These are phyloP conservation scores for Plasmodium inui DNA, from an alignment of 169 alveolate species.

Conservation along the genomic window DNA sequence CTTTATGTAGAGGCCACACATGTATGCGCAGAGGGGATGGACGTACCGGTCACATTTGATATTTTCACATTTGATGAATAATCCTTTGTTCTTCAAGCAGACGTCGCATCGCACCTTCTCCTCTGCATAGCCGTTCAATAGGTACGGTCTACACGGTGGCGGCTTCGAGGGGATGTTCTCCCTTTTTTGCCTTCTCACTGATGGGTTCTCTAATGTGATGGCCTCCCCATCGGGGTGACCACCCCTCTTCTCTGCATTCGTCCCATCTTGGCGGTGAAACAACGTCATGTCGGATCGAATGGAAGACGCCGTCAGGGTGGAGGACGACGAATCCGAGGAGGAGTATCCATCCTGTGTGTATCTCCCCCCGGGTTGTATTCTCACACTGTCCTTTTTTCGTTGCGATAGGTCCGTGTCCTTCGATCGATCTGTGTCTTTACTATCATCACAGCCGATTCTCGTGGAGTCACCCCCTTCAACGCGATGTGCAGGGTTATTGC, in stretches of 20 bases:
- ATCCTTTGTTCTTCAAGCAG: conserved; percentile 54
- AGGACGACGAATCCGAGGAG: neutral
- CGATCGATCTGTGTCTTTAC: neutral
- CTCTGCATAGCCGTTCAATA: conserved; percentile 27
- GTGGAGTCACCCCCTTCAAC: neutral
- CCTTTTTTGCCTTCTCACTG: neutral
- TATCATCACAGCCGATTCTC: neutral
- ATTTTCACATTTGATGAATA: conserved; percentile 42
- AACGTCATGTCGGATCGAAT: neutral
- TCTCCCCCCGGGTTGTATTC: neutral
- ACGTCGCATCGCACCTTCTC: conserved; percentile 31
- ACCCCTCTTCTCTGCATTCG: neutral
- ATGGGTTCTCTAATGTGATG: neutral
- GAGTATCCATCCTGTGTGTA: neutral
- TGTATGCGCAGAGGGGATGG: conserved; percentile 65
- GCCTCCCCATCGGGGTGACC: neutral
- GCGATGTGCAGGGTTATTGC: neutral
- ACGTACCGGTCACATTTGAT: conserved; percentile 26
- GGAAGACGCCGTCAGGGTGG: neutral
- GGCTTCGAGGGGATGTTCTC: neutral
- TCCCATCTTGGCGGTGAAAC: neutral
- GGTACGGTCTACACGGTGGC: neutral
- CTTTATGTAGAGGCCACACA: conserved; percentile 70
- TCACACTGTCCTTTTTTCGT: neutral
- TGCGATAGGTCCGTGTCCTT: neutral